A percentile compares a stretch with the other conserved stretches of the same genome.
phyloP scores from a whole-genome alignment of 495 filamentous ascomycete genomes.

The Neurospora hispaniola region DNA sequence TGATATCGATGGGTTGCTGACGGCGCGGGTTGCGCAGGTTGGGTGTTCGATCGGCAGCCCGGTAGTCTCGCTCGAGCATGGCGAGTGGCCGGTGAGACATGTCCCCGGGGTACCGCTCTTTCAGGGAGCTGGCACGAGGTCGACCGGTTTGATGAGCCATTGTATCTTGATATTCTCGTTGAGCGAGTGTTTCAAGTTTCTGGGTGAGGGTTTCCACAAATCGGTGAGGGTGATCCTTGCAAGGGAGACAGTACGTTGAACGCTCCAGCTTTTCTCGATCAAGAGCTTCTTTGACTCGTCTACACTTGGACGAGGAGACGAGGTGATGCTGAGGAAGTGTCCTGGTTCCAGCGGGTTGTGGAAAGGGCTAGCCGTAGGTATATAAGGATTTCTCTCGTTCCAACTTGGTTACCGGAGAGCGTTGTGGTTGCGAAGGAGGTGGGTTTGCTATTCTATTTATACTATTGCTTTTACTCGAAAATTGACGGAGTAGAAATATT shows the following conservation, averaged over 20 bases:
- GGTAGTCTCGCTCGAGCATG: conserved; percentile 45
- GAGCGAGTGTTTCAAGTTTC: conserved; percentile 2
- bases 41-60: conserved; percentile 49
- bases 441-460: conserved; percentile 5
- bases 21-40: conserved; percentile 45
- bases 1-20: conserved; percentile 60
- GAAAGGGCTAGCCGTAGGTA: conserved; percentile 13
- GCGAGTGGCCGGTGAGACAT: conserved; percentile 53
- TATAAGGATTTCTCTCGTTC: conserved; percentile 12
- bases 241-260: conserved; percentile 15
- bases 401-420: conserved; percentile 1
- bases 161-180: neutral
- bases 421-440: conserved; percentile 5
- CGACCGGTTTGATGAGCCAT: conserved; percentile 3
- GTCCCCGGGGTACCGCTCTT: conserved; percentile 48
- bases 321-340: conserved; percentile 21
- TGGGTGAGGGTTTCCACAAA: conserved; percentile 8
- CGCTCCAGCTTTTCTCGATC: conserved; percentile 1
- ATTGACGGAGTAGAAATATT: conserved; percentile 10
- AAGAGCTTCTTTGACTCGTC: neutral
- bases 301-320: conserved; percentile 11
- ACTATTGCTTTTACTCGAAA: conserved; percentile 14
- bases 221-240: conserved; percentile 13
- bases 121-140: conserved; percentile 40
- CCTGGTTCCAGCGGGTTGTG: conserved; percentile 18